phyloP scores from a whole-genome alignment of 768 basidiomycete species.

The Russula abietina region DNA sequence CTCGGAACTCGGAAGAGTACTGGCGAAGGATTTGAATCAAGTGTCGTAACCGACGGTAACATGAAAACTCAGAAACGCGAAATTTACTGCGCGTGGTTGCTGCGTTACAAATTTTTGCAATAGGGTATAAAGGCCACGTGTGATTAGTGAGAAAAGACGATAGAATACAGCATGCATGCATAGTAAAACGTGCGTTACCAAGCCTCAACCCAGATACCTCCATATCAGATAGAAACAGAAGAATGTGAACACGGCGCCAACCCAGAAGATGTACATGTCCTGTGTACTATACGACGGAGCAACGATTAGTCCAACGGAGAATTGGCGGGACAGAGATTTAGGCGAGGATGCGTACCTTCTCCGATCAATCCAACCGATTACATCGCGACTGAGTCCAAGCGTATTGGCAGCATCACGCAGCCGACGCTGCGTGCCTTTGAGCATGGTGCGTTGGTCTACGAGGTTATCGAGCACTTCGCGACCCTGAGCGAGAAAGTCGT shows the following conservation, averaged over 20 bases:
- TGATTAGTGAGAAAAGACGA: neutral
- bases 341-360: slow-evolving; percentile 62
- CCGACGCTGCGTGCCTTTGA: slow-evolving; percentile 90
- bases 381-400: slow-evolving; percentile 85
- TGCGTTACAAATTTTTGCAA: neutral
- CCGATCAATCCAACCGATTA: slow-evolving; percentile 95
- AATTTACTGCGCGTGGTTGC: no score
- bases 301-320: neutral
- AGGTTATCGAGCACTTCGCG: slow-evolving; percentile 87
- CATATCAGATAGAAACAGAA: slow-evolving; percentile 92
- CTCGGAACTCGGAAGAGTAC: no score
- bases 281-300: slow-evolving; percentile 56
- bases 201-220: slow-evolving; percentile 67
- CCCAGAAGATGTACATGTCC: slow-evolving; percentile 91
- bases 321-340: no score
- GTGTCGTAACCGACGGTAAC: neutral
- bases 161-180: slow-evolving; percentile 2
- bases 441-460: slow-evolving; percentile 84
- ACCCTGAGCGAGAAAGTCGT: slow-evolving; percentile 90
- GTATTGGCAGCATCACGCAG: slow-evolving; percentile 90
- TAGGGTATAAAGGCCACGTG: neutral
- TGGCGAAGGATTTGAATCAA: no score
- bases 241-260: slow-evolving; percentile 80
- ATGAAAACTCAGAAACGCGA: no score
- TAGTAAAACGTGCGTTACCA: neutral